Percentiles rank a stretch among this genome's conserved stretches.
Evolutionary conservation across 305 asterid genomes (phyloP).

Genomic region (Solanum hybrid): DNA sequence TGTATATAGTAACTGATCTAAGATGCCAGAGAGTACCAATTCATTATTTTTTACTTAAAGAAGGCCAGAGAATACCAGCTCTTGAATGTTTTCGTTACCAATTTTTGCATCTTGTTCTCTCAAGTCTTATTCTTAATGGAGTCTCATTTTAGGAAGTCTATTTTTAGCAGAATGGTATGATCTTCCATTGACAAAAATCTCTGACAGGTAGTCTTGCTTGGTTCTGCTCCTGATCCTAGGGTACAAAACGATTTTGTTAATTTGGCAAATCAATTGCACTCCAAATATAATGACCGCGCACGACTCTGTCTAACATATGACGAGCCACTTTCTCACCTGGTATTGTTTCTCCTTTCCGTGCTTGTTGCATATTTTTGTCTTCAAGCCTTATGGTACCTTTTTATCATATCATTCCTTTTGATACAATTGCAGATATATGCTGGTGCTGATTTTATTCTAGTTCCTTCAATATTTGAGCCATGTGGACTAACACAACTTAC

Average conservation of each 20-base stretch:
- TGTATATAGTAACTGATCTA: neutral
- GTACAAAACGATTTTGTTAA: constrained; percentile 84
- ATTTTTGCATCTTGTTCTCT: neutral
- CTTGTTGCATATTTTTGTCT: constrained; percentile 2
- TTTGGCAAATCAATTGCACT: constrained; percentile 81
- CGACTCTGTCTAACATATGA: constrained; percentile 87
- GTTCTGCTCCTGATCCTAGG: constrained; percentile 97
- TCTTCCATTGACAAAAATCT: constrained; percentile 2
- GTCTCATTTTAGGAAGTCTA: neutral
- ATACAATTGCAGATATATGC: constrained; percentile 72
- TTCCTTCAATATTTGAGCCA: constrained; percentile 97
- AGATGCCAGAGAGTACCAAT: neutral
- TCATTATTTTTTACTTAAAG: neutral
- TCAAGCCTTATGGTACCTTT: constrained; percentile 4
- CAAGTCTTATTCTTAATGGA: neutral
- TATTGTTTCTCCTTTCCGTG: constrained; percentile 16
- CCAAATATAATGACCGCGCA: constrained; percentile 64
- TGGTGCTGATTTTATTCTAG: constrained; percentile 91
- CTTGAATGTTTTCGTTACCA: neutral
- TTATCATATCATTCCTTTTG: constrained; percentile 2
- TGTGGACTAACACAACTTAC: constrained; percentile 99
- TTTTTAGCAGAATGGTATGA: neutral
- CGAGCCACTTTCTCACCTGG: constrained; percentile 99
- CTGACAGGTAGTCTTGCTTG: constrained; percentile 80
- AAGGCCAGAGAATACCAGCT: neutral